A percentile compares a stretch with the other conserved stretches of the same genome.
These are phyloP conservation scores for Talaromyces nanjingensis DNA, from an alignment of 495 filamentous ascomycete species.

Conservation along the genomic window DNA sequence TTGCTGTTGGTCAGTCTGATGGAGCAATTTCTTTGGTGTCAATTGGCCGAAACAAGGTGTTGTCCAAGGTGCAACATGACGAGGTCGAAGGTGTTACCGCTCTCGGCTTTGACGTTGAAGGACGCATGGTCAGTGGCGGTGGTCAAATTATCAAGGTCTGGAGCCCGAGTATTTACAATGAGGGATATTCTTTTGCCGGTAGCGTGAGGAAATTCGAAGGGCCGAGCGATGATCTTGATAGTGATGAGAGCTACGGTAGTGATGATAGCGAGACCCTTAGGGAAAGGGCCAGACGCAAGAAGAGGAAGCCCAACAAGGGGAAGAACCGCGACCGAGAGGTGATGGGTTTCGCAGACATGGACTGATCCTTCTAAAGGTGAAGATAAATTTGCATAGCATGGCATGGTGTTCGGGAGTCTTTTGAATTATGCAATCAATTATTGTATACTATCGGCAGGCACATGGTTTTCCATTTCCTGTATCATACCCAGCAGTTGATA, in stretches of 20 bases:
- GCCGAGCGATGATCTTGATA: slow-evolving; percentile 29
- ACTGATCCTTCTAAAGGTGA: slow-evolving; percentile 29
- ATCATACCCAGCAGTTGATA: background rate
- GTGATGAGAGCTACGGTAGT: slow-evolving; percentile 33
- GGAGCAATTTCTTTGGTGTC: slow-evolving; percentile 51
- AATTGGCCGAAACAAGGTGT: slow-evolving; percentile 52
- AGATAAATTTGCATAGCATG: background rate
- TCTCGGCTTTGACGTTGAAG: slow-evolving; percentile 72
- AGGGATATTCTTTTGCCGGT: slow-evolving; percentile 11
- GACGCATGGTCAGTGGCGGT: slow-evolving; percentile 80
- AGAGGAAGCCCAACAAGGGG: slow-evolving; percentile 52
- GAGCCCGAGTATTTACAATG: slow-evolving; percentile 47
- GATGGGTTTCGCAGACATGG: slow-evolving; percentile 58
- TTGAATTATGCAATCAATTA: background rate
- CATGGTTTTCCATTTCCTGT: background rate
- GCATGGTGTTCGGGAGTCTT: background rate
- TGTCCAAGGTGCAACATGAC: slow-evolving; percentile 62
- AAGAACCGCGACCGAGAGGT: slow-evolving; percentile 49
- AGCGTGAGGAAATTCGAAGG: slow-evolving; percentile 34
- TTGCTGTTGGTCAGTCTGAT: slow-evolving; percentile 70
- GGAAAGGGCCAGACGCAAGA: slow-evolving; percentile 42
- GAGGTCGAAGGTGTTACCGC: slow-evolving; percentile 76
- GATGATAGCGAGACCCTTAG: slow-evolving; percentile 33
- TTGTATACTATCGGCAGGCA: background rate
- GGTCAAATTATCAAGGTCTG: slow-evolving; percentile 81